A percentile compares a stretch with the other conserved stretches of the same genome.
These are phyloP conservation scores for Debaryomyces singareniensis DNA, from an alignment of 1,139 yeast genomes.

Conservation along the genomic window DNA sequence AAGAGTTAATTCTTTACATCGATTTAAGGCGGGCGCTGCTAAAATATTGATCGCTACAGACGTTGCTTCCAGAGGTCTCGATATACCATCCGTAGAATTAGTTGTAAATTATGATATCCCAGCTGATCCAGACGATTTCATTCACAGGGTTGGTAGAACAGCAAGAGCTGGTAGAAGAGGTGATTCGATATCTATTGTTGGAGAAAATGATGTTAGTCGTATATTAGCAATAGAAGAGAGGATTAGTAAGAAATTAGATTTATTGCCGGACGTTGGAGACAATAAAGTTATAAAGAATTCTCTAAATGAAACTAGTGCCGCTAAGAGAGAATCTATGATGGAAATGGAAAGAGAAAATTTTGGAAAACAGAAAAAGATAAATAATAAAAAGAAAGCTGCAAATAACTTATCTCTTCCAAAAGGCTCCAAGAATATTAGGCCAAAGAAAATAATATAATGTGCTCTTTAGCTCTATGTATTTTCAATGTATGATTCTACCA, in stretches of 20 bases:
- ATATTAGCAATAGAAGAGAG: constrained; percentile 83
- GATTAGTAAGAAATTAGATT: constrained; percentile 69
- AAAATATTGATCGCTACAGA: constrained; percentile 90
- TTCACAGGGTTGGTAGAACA: constrained; percentile 99
- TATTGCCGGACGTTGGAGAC: constrained; percentile 66
- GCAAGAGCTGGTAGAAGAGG: constrained; percentile 94
- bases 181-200: constrained; percentile 55
- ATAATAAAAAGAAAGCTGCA: constrained; percentile 21
- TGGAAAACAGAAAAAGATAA: constrained; percentile 64
- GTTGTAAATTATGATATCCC: constrained; percentile 92
- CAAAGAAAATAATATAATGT: constrained; percentile 1
- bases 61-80: constrained; percentile 95
- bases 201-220: constrained; percentile 80
- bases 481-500: constrained; percentile 27
- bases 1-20: constrained; percentile 81
- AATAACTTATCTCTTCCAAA: constrained; percentile 2
- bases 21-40: constrained; percentile 94
- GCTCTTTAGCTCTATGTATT: not conserved
- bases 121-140: constrained; percentile 93
- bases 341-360: constrained; percentile 90
- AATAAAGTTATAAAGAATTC: constrained; percentile 68
- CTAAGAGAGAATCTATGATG: constrained; percentile 85
- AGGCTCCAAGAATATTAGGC: constrained; percentile 4
- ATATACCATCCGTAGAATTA: constrained; percentile 85
- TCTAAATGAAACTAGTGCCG: constrained; percentile 63